Evolutionary conservation across 2,329 filamentous ascomycete genomes (phyloP).

Genomic region (Alternaria gaisen): DNA sequence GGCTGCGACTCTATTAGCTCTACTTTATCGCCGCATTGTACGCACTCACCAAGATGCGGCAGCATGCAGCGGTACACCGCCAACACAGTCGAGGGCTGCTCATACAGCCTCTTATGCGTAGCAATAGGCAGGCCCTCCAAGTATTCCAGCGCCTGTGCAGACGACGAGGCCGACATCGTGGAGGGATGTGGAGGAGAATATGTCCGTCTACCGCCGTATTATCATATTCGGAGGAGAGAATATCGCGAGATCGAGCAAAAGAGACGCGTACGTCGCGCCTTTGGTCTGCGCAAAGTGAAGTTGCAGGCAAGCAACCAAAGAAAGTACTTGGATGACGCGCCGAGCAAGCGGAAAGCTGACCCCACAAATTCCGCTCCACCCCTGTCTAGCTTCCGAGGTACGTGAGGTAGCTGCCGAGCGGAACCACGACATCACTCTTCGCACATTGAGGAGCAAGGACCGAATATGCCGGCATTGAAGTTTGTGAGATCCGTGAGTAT

Average conservation of each 20-base stretch:
- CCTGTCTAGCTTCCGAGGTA: conserved; percentile 26
- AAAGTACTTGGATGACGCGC: conserved; percentile 31
- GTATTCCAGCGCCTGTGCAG: conserved; percentile 79
- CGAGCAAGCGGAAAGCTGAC: conserved; percentile 29
- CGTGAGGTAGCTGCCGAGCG: conserved; percentile 30
- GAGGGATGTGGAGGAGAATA: conserved; percentile 39
- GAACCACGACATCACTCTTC: conserved; percentile 35
- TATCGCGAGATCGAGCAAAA: conserved; percentile 7
- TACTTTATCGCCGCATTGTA: not conserved
- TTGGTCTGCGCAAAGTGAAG: conserved; percentile 9
- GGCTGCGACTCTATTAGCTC: conserved; percentile 61
- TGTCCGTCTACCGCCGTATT: conserved; percentile 34
- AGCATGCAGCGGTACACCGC: conserved; percentile 98
- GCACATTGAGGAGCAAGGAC: conserved; percentile 3
- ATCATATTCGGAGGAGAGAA: conserved; percentile 39
- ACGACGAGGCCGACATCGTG: conserved; percentile 63
- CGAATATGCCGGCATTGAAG: conserved; percentile 58
- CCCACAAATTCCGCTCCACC: conserved; percentile 33
- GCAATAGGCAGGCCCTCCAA: conserved; percentile 90
- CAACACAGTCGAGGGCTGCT: conserved; percentile 92
- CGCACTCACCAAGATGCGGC: conserved; percentile 76
- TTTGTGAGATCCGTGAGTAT: conserved; percentile 70
- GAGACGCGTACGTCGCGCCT: conserved; percentile 26
- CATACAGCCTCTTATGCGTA: conserved; percentile 90
- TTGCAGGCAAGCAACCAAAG: conserved; percentile 13